Percentiles rank a stretch among this genome's conserved stretches.
Conservation (phyloP, 257 asterid genomes). For the Scutellaria baicalensis region DNA sequence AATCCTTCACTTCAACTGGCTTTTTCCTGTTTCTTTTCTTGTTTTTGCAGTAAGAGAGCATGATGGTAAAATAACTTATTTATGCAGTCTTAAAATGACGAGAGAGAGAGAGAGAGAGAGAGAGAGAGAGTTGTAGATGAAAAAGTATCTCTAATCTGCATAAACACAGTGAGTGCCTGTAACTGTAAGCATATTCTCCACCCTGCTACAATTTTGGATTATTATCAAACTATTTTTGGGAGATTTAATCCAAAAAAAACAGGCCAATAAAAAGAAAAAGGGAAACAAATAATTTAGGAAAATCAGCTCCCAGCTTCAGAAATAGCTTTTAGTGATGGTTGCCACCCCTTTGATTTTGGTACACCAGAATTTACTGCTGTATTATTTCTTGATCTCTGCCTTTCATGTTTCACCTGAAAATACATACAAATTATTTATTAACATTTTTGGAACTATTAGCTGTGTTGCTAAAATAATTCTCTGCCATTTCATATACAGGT, state of each 20-base stretch:
- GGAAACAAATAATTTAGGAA: background rate
- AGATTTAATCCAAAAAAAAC: conserved; percentile 6
- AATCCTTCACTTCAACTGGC: background rate
- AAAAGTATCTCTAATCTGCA: conserved; percentile 12
- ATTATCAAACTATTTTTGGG: background rate
- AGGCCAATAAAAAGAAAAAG: background rate
- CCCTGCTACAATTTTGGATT: conserved; percentile 1
- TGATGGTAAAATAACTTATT: background rate
- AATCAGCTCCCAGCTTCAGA: conserved; percentile 66
- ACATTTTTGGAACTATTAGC: conserved; percentile 17
- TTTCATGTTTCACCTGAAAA: conserved; percentile 61
- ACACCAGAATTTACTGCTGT: conserved; percentile 31
- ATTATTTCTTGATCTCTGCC: conserved; percentile 40
- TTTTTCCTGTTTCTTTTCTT: background rate
- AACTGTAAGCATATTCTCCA: conserved; percentile 13
- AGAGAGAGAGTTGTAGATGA: background rate
- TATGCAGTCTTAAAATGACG: no score
- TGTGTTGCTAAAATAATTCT: background rate
- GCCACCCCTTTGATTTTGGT: conserved; percentile 64
- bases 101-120: background rate
- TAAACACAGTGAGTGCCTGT: background rate
- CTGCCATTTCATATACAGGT: background rate
- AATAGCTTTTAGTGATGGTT: conserved; percentile 77
- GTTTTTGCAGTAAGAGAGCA: background rate
- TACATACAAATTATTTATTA: background rate